Evolutionary conservation across 192 early-diverging fungal genomes (phyloP).

Genomic region (Gaertneriomyces sp.): DNA sequence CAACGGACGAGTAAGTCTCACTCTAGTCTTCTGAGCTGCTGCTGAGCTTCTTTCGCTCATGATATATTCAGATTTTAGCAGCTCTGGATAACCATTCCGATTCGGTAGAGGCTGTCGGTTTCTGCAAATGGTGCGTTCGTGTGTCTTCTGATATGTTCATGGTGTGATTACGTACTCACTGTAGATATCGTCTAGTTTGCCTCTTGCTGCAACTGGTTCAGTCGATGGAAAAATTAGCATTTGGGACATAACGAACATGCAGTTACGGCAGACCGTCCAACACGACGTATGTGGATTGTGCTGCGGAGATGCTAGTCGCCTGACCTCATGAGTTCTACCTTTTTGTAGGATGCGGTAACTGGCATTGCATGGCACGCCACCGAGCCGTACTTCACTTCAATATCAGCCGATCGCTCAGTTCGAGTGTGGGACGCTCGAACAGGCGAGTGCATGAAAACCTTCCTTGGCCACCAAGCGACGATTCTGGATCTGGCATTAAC

Average conservation of each 20-base stretch:
- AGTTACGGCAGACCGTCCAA: conserved; percentile 71
- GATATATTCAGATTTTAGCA: conserved; percentile 59
- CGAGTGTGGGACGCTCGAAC: conserved; percentile 89
- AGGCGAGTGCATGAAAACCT: conserved; percentile 69
- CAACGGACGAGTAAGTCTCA: conserved; percentile 58
- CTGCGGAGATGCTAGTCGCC: not conserved
- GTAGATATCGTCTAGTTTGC: conserved; percentile 37
- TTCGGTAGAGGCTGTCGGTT: conserved; percentile 81
- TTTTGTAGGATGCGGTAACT: conserved; percentile 71
- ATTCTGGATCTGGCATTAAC: conserved; percentile 80
- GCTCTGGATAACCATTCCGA: conserved; percentile 80
- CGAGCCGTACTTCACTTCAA: conserved; percentile 67
- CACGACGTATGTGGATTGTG: conserved; percentile 61
- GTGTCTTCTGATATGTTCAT: not conserved
- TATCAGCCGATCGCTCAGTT: conserved; percentile 78
- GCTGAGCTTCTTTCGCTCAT: not conserved
- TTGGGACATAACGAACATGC: conserved; percentile 86
- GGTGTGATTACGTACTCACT: not conserved
- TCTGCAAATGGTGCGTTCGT: conserved; percentile 50
- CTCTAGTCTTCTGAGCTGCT: not conserved
- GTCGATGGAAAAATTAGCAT: conserved; percentile 85
- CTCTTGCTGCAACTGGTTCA: conserved; percentile 79
- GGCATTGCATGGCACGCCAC: conserved; percentile 68
- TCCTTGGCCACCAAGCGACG: conserved; percentile 81
- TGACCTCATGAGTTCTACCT: conserved; percentile 1